phyloP scores from a whole-genome alignment of 1,284 basidiomycete genomes.

The Gymnopus androsaceus region DNA sequence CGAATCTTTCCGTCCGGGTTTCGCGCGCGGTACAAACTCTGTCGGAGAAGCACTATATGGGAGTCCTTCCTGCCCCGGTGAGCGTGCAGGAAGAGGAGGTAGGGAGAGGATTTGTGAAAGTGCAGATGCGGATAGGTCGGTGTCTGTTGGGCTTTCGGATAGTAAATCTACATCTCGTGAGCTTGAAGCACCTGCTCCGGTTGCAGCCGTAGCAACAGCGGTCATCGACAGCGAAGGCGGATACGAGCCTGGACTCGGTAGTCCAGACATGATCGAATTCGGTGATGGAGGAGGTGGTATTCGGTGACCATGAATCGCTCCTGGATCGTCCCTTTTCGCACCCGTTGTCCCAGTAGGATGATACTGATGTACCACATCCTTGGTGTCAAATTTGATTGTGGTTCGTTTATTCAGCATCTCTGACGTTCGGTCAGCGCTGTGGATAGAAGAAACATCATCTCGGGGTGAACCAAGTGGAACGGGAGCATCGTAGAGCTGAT shows the following conservation, averaged over 20 bases:
- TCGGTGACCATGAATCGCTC: slow-evolving; percentile 54
- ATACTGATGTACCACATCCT: slow-evolving; percentile 76
- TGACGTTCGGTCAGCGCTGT: slow-evolving; percentile 30
- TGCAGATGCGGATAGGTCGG: background rate
- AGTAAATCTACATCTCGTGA: background rate
- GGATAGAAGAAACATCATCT: slow-evolving; percentile 23
- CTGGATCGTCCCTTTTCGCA: slow-evolving; percentile 39
- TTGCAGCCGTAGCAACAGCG: background rate
- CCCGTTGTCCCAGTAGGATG: slow-evolving; percentile 51
- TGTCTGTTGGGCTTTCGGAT: slow-evolving; percentile 11
- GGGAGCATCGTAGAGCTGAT: slow-evolving; percentile 81
- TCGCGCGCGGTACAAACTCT: slow-evolving; percentile 29
- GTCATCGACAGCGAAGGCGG: background rate
- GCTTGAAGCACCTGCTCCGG: background rate
- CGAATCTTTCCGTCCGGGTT: slow-evolving; percentile 32
- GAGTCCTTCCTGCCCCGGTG: background rate
- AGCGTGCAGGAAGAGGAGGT: slow-evolving; percentile 2
- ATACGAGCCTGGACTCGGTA: background rate
- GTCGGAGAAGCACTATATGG: slow-evolving; percentile 44
- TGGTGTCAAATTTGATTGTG: slow-evolving; percentile 73
- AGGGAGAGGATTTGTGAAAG: background rate
- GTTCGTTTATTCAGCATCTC: slow-evolving; percentile 46
- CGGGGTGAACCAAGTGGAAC: slow-evolving; percentile 38
- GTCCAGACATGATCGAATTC: slow-evolving; percentile 27
- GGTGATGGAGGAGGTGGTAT: slow-evolving; percentile 12